Conservation (phyloP, 345 rosid species). For the Eucalyptus marginata region DNA sequence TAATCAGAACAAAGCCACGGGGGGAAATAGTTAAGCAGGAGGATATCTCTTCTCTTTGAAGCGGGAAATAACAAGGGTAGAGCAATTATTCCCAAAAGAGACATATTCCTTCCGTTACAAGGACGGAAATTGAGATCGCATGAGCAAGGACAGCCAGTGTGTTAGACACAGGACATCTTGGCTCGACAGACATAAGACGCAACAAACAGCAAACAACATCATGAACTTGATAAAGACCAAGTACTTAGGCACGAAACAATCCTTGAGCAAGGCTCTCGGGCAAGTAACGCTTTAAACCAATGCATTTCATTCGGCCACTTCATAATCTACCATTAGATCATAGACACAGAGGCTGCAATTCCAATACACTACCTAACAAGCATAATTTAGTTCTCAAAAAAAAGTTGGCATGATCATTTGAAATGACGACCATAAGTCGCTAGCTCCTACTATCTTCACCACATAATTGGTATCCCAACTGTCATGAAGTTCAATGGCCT, state of each 20-base stretch:
- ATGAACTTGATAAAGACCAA: neutral
- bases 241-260: neutral
- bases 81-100: neutral
- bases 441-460: neutral
- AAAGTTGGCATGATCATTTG: neutral
- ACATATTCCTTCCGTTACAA: neutral
- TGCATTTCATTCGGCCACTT: neutral
- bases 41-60: neutral
- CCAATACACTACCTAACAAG: neutral
- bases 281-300: neutral
- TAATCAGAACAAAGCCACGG: neutral
- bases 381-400: neutral
- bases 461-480: neutral
- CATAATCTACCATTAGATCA: neutral
- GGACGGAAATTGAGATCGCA: neutral
- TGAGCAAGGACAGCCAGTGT: neutral
- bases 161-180: neutral
- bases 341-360: neutral
- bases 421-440: neutral
- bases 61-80: neutral
- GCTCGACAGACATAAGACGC: neutral
- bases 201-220: neutral
- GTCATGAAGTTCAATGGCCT: neutral
- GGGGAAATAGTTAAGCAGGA: neutral
- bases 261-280: neutral